phyloP scores from a whole-genome alignment of 805 yeast genomes.

The Starmerella etchellsii region DNA sequence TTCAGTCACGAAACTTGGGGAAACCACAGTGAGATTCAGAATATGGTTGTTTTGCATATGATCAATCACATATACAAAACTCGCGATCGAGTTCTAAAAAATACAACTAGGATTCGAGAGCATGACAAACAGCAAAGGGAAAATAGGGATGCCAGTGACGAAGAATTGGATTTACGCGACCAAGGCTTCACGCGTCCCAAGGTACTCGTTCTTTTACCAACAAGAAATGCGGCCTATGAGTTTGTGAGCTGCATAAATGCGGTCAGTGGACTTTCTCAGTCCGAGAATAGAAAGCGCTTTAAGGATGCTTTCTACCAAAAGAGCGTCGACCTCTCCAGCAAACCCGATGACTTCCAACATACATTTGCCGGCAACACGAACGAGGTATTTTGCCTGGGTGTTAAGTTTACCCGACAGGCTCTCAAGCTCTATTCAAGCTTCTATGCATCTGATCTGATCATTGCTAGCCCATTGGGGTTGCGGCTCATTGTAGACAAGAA shows the following conservation, averaged over 20 bases:
- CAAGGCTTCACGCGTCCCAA: constrained; percentile 95
- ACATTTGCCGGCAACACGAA: constrained; percentile 79
- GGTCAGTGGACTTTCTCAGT: constrained; percentile 55
- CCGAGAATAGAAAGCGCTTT: constrained; percentile 71
- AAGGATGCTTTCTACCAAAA: constrained; percentile 51
- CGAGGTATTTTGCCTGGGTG: constrained; percentile 84
- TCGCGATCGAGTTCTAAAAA: constrained; percentile 68
- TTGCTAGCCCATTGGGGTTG: constrained; percentile 88
- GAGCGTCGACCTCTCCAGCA: constrained; percentile 37
- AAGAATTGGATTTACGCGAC: constrained; percentile 47
- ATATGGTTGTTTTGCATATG: constrained; percentile 54
- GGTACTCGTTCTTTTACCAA: constrained; percentile 69
- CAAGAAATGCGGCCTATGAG: constrained; percentile 63
- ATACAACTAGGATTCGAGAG: constrained; percentile 42
- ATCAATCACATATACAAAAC: constrained; percentile 79
- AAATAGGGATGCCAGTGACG: constrained; percentile 25
- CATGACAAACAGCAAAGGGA: neutral
- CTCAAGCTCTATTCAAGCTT: constrained; percentile 73
- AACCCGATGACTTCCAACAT: constrained; percentile 73
- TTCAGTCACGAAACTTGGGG: constrained; percentile 42
- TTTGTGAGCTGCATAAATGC: constrained; percentile 49
- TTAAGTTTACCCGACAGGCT: constrained; percentile 79
- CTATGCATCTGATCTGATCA: constrained; percentile 68
- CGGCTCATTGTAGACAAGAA: constrained; percentile 58
- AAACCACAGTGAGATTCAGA: constrained; percentile 43